Evolutionary conservation across 441 rosid species (phyloP).

Genomic region (Iberis amara): DNA sequence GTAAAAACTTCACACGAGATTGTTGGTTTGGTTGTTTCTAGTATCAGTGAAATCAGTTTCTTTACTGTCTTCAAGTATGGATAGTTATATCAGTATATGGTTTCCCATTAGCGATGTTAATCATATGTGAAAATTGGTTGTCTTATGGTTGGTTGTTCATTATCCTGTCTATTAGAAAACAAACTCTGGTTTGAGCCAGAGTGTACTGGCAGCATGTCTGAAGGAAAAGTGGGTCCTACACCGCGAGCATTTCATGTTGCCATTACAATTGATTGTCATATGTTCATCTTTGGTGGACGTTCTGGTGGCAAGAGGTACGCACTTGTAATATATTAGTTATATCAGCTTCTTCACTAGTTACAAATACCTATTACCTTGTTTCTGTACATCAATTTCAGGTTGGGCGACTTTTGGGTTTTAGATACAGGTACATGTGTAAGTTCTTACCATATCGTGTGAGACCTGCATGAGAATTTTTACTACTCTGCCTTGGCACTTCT

Average conservation of each 20-base stretch:
- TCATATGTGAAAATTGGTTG: not conserved
- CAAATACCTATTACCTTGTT: not conserved
- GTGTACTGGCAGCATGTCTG: constrained; percentile 76
- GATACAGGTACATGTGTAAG: constrained; percentile 62
- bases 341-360: not conserved
- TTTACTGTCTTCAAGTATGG: not conserved
- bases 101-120: constrained; percentile 1
- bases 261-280: constrained; percentile 82
- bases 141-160: constrained; percentile 18
- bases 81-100: not conserved
- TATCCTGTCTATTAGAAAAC: constrained; percentile 48
- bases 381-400: constrained; percentile 42
- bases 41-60: not conserved
- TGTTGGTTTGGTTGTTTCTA: not conserved
- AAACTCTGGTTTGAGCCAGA: constrained; percentile 87
- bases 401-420: constrained; percentile 96
- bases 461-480: constrained; percentile 5
- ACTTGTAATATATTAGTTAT: not conserved
- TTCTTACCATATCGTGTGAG: too few species aligned
- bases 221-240: constrained; percentile 83
- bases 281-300: constrained; percentile 96
- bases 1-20: not conserved
- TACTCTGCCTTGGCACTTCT: constrained; percentile 3
- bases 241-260: constrained; percentile 95
- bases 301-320: constrained; percentile 65